A percentile compares a stretch with the other conserved stretches of the same genome.
These are phyloP conservation scores for Petrea volubilis DNA, from an alignment of 257 asterid species.

Conservation along the genomic window DNA sequence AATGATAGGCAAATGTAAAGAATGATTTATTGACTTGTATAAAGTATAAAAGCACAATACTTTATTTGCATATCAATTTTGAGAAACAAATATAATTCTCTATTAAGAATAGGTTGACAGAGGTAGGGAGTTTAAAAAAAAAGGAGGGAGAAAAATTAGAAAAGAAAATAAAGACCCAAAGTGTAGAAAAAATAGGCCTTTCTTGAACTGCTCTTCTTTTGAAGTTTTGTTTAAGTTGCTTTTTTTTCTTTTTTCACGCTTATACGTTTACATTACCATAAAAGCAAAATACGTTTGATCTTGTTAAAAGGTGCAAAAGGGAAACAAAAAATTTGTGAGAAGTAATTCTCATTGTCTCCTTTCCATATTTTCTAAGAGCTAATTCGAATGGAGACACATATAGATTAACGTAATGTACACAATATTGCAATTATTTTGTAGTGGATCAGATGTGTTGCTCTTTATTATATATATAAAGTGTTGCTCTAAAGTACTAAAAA, in stretches of 20 bases:
- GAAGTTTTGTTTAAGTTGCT: not conserved
- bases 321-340: not conserved
- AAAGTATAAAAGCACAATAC: not conserved
- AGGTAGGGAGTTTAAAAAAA: not conserved
- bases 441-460: too few species aligned
- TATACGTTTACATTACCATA: not conserved
- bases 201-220: slow-evolving; percentile 19
- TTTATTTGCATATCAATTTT: not conserved
- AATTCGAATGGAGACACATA: not conserved
- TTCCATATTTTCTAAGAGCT: not conserved
- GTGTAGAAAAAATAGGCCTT: not conserved
- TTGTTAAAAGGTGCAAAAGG: slow-evolving; percentile 8
- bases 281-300: slow-evolving; percentile 8
- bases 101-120: not conserved
- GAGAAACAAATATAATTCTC: not conserved
- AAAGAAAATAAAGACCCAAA: not conserved
- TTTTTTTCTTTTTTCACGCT: slow-evolving; percentile 16
- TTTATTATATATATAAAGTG: too few species aligned
- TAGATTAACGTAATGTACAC: not conserved
- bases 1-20: not conserved
- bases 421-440: too few species aligned
- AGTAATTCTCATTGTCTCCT: slow-evolving; percentile 16
- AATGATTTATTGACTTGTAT: slow-evolving; percentile 10
- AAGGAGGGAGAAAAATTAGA: too few species aligned
- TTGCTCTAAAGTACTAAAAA: too few species aligned